Evolutionary conservation across 352 stramenopile genomes (phyloP).

Genomic region (Hyaloperonospora arabidopsidis): DNA sequence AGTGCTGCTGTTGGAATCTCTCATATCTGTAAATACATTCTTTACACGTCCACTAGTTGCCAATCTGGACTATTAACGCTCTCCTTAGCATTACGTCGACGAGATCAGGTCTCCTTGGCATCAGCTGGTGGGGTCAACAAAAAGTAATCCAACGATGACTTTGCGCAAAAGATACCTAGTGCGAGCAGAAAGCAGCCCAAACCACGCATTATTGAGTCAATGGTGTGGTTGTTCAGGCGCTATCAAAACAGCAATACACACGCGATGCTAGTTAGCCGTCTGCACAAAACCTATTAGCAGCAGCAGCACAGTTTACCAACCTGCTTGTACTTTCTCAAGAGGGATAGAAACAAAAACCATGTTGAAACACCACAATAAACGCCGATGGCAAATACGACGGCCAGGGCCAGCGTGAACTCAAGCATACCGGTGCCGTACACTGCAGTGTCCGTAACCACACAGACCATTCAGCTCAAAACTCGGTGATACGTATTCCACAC

Average conservation of each 20-base stretch:
- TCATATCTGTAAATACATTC: background rate
- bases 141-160: constrained; percentile 84
- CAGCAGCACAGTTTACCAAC: constrained; percentile 23
- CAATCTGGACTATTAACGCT: too few species aligned
- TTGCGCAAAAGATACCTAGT: constrained; percentile 71
- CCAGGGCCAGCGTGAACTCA: constrained; percentile 79
- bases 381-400: constrained; percentile 75
- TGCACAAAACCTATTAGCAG: background rate
- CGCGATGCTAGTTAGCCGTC: constrained; percentile 5
- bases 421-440: constrained; percentile 83
- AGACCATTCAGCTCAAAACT: background rate
- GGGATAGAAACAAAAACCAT: constrained; percentile 83
- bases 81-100: too few species aligned
- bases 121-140: constrained; percentile 37
- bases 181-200: constrained; percentile 80
- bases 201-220: constrained; percentile 73
- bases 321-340: constrained; percentile 88
- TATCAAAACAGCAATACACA: constrained; percentile 13
- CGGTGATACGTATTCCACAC: too few species aligned
- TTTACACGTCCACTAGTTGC: too few species aligned
- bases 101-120: constrained; percentile 14
- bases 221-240: constrained; percentile 80
- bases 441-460: constrained; percentile 13
- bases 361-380: constrained; percentile 82
- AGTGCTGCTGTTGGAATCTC: background rate